Percentiles rank a stretch among this genome's conserved stretches.
phyloP scores from a whole-genome alignment of 129 eudicot species.

The Artemisia annua region DNA sequence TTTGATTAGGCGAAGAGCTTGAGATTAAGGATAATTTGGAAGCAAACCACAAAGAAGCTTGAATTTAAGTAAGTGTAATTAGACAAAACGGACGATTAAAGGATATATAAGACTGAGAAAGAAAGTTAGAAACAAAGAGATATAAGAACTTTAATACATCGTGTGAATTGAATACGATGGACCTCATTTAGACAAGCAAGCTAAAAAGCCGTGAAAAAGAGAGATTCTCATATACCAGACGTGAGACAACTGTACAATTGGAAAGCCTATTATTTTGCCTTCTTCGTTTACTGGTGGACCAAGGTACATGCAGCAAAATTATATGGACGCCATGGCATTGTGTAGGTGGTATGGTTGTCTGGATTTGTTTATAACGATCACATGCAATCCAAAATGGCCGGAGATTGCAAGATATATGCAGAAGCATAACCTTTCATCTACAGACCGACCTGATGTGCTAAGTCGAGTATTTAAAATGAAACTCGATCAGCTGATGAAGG shows the following conservation, averaged over 20 bases:
- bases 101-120: background rate
- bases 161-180: background rate
- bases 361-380: too few species aligned
- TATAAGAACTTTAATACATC: background rate
- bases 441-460: too few species aligned
- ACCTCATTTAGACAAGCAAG: background rate
- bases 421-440: too few species aligned
- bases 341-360: too few species aligned
- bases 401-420: too few species aligned
- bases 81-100: background rate
- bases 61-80: slow-evolving; percentile 8
- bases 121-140: background rate
- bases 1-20: background rate
- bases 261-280: too few species aligned
- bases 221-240: background rate
- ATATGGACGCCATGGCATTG: too few species aligned
- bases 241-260: background rate
- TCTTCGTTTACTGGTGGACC: too few species aligned
- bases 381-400: too few species aligned
- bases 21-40: background rate
- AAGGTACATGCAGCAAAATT: too few species aligned
- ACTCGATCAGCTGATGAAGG: too few species aligned
- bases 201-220: background rate
- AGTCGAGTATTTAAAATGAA: too few species aligned
- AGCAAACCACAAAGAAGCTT: slow-evolving; percentile 4